Evolutionary conservation across 768 basidiomycete genomes (phyloP).

Genomic region (Hygrophorus pudorinus): DNA sequence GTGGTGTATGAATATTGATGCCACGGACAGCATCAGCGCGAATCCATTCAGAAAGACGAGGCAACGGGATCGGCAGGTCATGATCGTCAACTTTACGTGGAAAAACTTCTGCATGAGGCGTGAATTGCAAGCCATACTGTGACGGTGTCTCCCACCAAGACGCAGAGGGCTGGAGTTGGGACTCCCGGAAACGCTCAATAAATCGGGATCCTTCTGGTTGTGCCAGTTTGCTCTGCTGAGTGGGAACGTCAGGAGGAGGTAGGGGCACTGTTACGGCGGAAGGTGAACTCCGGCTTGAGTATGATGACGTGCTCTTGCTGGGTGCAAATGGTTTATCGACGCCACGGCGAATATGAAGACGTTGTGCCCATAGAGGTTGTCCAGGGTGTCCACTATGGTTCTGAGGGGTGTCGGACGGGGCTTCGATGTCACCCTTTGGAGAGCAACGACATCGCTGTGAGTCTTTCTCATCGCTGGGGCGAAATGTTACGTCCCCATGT

Average conservation of each 20-base stretch:
- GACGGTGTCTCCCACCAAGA: slow-evolving; percentile 19
- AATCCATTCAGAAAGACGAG: slow-evolving; percentile 42
- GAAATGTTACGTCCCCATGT: background rate
- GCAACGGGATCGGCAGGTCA: slow-evolving; percentile 46
- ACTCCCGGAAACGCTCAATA: slow-evolving; percentile 30
- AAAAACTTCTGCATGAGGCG: slow-evolving; percentile 21
- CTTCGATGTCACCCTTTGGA: slow-evolving; percentile 8
- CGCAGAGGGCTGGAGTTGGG: slow-evolving; percentile 14
- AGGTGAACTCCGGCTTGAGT: background rate
- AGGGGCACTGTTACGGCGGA: slow-evolving; percentile 12
- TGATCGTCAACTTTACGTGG: slow-evolving; percentile 32
- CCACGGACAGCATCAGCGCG: slow-evolving; percentile 29
- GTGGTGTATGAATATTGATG: slow-evolving; percentile 13
- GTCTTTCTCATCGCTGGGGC: too few species aligned
- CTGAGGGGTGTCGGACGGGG: slow-evolving; percentile 13
- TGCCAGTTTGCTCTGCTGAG: slow-evolving; percentile 12
- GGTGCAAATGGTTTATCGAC: slow-evolving; percentile 42
- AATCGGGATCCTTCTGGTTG: slow-evolving; percentile 26
- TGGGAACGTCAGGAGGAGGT: slow-evolving; percentile 22
- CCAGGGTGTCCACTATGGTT: slow-evolving; percentile 11
- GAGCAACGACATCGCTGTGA: too few species aligned
- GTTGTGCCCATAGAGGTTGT: slow-evolving; percentile 40
- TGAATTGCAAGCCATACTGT: slow-evolving; percentile 13
- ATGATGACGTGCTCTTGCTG: background rate
- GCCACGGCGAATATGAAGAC: slow-evolving; percentile 38